A percentile compares a stretch with the other conserved stretches of the same genome.
Conservation (phyloP, 2,329 filamentous ascomycete genomes). For the Magnaporthiopsis incrustans region DNA sequence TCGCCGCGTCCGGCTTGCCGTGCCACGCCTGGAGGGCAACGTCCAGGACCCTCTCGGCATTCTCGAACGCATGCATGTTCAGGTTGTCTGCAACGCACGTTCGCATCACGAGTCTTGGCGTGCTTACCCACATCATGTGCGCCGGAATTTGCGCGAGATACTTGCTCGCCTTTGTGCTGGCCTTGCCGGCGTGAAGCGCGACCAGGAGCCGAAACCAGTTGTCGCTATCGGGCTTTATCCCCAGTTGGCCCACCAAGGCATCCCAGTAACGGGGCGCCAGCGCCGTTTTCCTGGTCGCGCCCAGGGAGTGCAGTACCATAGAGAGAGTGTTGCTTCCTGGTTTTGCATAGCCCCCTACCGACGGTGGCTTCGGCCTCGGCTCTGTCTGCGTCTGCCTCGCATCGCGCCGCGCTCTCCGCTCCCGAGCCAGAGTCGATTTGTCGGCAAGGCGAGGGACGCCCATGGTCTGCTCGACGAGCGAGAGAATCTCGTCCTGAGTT, state of each 20-base stretch:
- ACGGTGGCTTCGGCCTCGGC: background rate
- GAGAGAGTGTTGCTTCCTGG: conserved; percentile 56
- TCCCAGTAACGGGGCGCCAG: conserved; percentile 74
- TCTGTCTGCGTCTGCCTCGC: no score
- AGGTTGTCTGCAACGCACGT: conserved; percentile 69
- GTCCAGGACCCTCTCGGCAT: conserved; percentile 57
- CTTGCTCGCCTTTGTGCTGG: conserved; percentile 52
- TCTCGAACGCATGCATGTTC: conserved; percentile 59
- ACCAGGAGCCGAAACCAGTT: conserved; percentile 65
- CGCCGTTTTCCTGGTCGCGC: conserved; percentile 49
- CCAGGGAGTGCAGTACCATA: conserved; percentile 58
- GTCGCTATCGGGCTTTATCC: conserved; percentile 61
- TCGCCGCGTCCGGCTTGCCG: conserved; percentile 37
- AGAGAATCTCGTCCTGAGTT: conserved; percentile 65
- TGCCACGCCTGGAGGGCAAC: conserved; percentile 26
- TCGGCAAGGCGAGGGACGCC: conserved; percentile 51
- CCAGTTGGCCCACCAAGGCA: conserved; percentile 51
- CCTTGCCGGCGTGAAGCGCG: conserved; percentile 55
- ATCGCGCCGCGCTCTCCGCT: conserved; percentile 4
- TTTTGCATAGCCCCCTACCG: conserved; percentile 25
- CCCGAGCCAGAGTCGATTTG: conserved; percentile 17
- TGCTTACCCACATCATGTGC: conserved; percentile 35
- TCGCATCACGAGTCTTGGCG: conserved; percentile 65
- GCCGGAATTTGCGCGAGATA: conserved; percentile 49
- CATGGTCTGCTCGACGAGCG: conserved; percentile 76